These are phyloP conservation scores for Triticum timopheevii DNA, from an alignment of 176 grass and related monocot genomes.

Conservation along the genomic window DNA sequence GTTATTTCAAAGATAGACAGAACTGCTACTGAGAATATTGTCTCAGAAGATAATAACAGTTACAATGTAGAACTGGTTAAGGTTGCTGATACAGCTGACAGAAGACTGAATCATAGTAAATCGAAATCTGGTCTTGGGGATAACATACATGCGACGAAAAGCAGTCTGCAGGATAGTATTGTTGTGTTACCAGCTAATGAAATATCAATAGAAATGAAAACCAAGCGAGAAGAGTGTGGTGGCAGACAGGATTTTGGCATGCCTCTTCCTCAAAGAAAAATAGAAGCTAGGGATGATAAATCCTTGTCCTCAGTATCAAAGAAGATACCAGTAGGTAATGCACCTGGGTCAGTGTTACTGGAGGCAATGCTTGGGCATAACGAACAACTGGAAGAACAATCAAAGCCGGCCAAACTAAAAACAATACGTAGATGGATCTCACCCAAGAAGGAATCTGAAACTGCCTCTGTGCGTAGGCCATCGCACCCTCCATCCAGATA, in stretches of 20 bases:
- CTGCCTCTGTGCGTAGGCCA: conserved; percentile 58
- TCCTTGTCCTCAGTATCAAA: conserved; percentile 45
- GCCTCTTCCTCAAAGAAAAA: conserved; percentile 52
- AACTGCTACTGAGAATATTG: conserved; percentile 22
- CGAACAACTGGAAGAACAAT: conserved; percentile 36
- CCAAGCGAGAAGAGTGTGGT: conserved; percentile 44
- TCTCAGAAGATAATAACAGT: conserved; percentile 26
- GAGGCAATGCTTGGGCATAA: conserved; percentile 41
- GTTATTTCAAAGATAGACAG: conserved; percentile 22
- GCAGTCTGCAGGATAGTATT: conserved; percentile 46
- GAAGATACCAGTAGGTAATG: conserved; percentile 55
- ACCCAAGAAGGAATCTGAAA: conserved; percentile 70
- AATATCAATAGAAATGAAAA: conserved; percentile 51
- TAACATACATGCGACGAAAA: conserved; percentile 33
- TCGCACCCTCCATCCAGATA: conserved; percentile 87
- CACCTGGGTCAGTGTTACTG: conserved; percentile 33
- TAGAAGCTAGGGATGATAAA: conserved; percentile 42
- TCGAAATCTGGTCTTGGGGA: conserved; percentile 28
- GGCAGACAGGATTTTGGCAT: conserved; percentile 31
- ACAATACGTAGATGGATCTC: conserved; percentile 71
- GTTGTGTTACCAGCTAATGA: conserved; percentile 44
- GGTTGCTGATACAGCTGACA: conserved; percentile 31
- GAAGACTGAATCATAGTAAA: conserved; percentile 34
- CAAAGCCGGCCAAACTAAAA: conserved; percentile 49
- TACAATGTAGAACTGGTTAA: conserved; percentile 22